Evolutionary conservation across 2,329 filamentous ascomycete genomes (phyloP), one percentile per base, ranked within the genome.

Genomic region (Pleomassaria siparia): DNA sequence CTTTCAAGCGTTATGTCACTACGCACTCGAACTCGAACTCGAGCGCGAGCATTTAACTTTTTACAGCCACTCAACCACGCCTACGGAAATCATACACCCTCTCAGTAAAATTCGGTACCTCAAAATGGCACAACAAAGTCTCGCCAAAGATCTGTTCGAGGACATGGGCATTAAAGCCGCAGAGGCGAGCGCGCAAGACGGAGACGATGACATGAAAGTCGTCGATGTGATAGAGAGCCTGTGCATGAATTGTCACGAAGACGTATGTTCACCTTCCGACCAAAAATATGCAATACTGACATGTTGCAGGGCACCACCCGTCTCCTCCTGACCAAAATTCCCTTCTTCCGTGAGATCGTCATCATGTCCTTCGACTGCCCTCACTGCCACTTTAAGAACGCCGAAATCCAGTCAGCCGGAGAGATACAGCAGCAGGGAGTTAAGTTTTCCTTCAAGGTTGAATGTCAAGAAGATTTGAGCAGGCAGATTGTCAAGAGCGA

Each of bases 261-360:
- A 80, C 55, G 74, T 75, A 58, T 33, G 69, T 54, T 37, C 36
- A 22, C 2, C 2, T 6, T n/a, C n/a, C 26, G 18, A 20, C 10
- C 2, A 13, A 13, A 25, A 43, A 40, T 47, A 56, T 47, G 69
- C 36, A 30, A 18, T 35, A 46, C 58, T 65, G 41, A 68, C 18
- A 25, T 22, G 25, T n/a, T 16, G 2, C 51, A 95, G 88, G 94
- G 94, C 62, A 82, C 78, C 1, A 99, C 94, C 12, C 83, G 87
- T 49, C 82, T 99, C 18, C 84, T 99, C 35, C 84, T 99, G 45
- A 95, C 95, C 13, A 84, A 85, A 56, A 96, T 99, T 46, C 94
- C 94, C 13, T 97, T 90, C 80, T 99, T 99, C 79, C 90, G 91
- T 75, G 92, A 99, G 72, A 86, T 99, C 54, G 90, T 99, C 63